Base-by-base conservation (phyloP, 306 rosid species). In the Erythrophleum fordii region DNA sequence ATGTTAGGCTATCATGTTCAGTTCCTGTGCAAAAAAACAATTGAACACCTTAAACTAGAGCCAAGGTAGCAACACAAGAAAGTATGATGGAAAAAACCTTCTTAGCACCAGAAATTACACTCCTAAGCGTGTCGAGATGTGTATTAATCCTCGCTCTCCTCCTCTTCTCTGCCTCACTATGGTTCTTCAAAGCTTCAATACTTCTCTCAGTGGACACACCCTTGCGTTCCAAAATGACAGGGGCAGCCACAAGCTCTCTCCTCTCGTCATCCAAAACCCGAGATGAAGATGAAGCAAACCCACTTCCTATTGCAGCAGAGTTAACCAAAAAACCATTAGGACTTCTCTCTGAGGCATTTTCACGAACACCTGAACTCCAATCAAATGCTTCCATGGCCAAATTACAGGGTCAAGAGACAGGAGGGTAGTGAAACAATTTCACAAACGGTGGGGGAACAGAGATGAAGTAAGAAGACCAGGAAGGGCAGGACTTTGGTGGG, bases 121-220 rank as follows among this genome's bases (percentile, higher is more conserved):
- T 67, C 2, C 93, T 85, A 80, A 92, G 94, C 6, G 92, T 81
- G 48, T 89, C 91, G 65, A 92, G 90, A 83, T 90, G 93, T 12
- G 86, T 68, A 82, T 87, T 92, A 73, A 92, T 90, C 80, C 94
- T 86, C 0, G 94, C 93, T 62, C 97, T 90, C 51, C 97, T 90
- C 72, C 84, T 82, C 66, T 86, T 85, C 85, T 92, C 95, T 11
- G 95, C 97, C 46, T 92, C 97, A 11, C 94, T 87, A 39, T 92
- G 97, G 51, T 67, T 92, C 90, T 76, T 92, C 87, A 90, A 78
- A 62, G 92, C 93, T 58, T 83, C 88, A 61, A 73, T 41, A 34
- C 81, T 89, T 83, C 95, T 90, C 86, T 92, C 93, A 20, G 84
- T 61, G 64, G 85, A 69, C 41, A 77, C 84, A 67, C 80, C 82